Evolutionary conservation across 768 basidiomycete genomes (phyloP).

Genomic region (Pisolithus marmoratus): DNA sequence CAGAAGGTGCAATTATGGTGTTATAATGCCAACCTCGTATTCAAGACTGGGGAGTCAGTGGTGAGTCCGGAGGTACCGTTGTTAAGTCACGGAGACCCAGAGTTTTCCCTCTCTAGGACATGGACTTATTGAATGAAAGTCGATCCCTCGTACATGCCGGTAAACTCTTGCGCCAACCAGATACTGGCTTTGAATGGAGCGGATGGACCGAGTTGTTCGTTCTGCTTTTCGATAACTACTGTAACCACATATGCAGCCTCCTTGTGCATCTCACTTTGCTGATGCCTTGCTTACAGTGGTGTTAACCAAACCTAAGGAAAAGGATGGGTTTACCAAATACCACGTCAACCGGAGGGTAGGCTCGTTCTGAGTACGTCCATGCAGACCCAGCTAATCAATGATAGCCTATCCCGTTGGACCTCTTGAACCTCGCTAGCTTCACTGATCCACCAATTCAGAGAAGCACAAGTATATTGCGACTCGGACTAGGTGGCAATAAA

Average conservation of each 20-base stretch:
- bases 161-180: conserved; percentile 80
- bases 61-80: conserved; percentile 26
- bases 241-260: conserved; percentile 39
- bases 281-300: conserved; percentile 51
- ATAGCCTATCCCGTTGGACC: conserved; percentile 89
- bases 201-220: conserved; percentile 90
- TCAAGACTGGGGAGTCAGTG: conserved; percentile 72
- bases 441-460: conserved; percentile 75
- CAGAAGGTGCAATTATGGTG: conserved; percentile 88
- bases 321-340: conserved; percentile 69
- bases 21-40: conserved; percentile 72
- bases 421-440: conserved; percentile 82
- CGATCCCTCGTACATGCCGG: conserved; percentile 82
- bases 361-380: neutral
- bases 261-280: conserved; percentile 1
- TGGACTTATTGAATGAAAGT: conserved; percentile 83
- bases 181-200: conserved; percentile 82
- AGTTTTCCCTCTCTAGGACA: conserved; percentile 45
- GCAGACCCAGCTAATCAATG: neutral
- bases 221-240: conserved; percentile 91
- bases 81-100: neutral
- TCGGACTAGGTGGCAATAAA: conserved; percentile 40
- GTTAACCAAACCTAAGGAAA: conserved; percentile 80
- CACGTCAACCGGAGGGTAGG: conserved; percentile 75
- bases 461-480: conserved; percentile 64